Evolutionary conservation across 2,329 filamentous ascomycete genomes (phyloP).

Genomic region (Diaporthe citri): DNA sequence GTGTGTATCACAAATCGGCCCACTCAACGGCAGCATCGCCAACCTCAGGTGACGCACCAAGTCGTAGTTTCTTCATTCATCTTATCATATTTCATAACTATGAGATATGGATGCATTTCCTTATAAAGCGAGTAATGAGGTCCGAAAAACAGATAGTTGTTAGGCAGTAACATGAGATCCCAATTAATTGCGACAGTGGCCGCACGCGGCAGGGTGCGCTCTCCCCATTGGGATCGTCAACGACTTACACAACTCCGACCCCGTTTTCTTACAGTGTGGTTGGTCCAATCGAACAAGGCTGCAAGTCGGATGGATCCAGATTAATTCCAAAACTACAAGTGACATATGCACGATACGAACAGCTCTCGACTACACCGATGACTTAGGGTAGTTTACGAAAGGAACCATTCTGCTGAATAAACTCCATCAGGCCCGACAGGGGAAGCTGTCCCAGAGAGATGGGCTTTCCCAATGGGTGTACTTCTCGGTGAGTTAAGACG

Average conservation of each 20-base stretch:
- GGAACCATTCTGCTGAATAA: background rate
- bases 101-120: background rate
- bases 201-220: background rate
- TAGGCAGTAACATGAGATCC: background rate
- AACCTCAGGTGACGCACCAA: background rate
- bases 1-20: background rate
- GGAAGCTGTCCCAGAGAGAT: background rate
- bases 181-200: background rate
- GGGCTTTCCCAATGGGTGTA: background rate
- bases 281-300: background rate
- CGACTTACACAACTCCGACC: background rate
- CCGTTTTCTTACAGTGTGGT: background rate
- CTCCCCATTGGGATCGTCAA: too few relatives aligned
- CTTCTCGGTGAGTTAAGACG: background rate
- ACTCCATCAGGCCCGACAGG: background rate
- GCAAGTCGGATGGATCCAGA: background rate
- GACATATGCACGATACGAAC: background rate
- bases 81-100: background rate
- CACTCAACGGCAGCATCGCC: background rate
- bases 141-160: too few relatives aligned
- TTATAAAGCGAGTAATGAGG: background rate
- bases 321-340: background rate
- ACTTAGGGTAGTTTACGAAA: background rate
- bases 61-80: background rate
- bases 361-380: background rate